A percentile compares a stretch with the other conserved stretches of the same genome.
phyloP scores from a whole-genome alignment of 148 eudicot genomes.

The Nyssa sinensis region DNA sequence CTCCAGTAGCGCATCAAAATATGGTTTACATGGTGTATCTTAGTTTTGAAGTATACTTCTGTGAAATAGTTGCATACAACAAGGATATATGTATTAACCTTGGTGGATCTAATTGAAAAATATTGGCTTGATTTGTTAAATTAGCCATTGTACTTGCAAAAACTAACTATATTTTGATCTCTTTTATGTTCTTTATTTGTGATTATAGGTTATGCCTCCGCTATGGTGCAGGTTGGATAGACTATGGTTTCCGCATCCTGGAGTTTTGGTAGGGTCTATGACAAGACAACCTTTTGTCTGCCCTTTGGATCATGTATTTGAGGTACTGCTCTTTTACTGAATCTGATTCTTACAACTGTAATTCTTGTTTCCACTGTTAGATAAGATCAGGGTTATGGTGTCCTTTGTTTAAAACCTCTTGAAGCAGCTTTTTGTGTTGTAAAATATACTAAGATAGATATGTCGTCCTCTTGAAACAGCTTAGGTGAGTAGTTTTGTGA shows the following conservation, averaged over 20 bases:
- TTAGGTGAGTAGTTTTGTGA: too few species aligned
- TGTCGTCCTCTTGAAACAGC: too few species aligned
- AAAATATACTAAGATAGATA: not conserved
- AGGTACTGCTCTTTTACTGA: slow-evolving; percentile 42
- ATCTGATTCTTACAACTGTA: not conserved
- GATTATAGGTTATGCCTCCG: slow-evolving; percentile 98
- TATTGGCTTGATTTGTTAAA: not conserved
- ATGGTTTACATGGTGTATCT: not conserved
- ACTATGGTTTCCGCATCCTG: slow-evolving; percentile 99
- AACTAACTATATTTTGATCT: slow-evolving; percentile 21
- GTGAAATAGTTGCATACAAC: not conserved
- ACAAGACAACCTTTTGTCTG: slow-evolving; percentile 91
- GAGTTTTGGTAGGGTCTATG: slow-evolving; percentile 64
- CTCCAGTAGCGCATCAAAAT: not conserved
- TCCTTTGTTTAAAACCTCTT: not conserved
- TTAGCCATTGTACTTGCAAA: not conserved
- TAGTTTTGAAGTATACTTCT: not conserved
- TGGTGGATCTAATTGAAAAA: not conserved
- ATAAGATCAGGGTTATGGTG: not conserved
- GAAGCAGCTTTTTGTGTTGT: not conserved
- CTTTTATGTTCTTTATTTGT: slow-evolving; percentile 37
- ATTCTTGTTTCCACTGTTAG: too few species aligned
- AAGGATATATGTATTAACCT: not conserved
- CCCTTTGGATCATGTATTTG: slow-evolving; percentile 95
- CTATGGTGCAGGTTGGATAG: slow-evolving; percentile 99